Base-by-base conservation (phyloP, 805 yeast genomes). In the Starmerella apicola region DNA sequence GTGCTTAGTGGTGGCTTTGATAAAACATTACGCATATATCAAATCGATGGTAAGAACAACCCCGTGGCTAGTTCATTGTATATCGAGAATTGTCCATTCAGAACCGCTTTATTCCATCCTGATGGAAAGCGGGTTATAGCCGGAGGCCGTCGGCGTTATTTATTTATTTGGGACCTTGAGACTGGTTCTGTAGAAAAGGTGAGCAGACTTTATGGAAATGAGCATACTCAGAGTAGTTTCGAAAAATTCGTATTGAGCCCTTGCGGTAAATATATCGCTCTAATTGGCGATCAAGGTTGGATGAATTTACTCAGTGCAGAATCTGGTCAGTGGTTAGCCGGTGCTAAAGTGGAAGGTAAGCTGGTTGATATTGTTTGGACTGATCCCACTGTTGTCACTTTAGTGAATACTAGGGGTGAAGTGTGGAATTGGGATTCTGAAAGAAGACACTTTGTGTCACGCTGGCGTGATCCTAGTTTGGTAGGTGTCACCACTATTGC, bases 1-100 rank as follows among this genome's bases (percentile, higher is more conserved):
- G 63, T 88, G 34, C 62, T 91, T 38, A 81, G 95, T 0, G 94
- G 91, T 41, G 99, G 99, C 18, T 86, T 79, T 57, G 99, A 91
- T 59, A 70, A 82, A 50, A 80, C 95, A 0, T 58, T 91, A 39
- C 69, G 98, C 50, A 67, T 91, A 12, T 91, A 78, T 58, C 94
- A 88, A 55, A 74, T 86, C 37, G 97, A 91, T 58, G 96, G 97
- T 13, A 81, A 80, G 53, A 57, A 61, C 42, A 91, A 91, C 56
- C 74, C 74, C 44, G 62, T 88, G 29, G 93, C 86, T 24, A 79
- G 95, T 3, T 77, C 94, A 32, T 63, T 88, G 45, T 83, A 78
- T 59, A 66, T 91, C 40, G 72, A 77, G 38, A 76, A 81, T 47
- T 38, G 43, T n/a, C 95, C 97, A 4, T 69, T 91, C 34, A 81